Evolutionary conservation across 2,329 filamentous ascomycete genomes (phyloP).

Genomic region (Dothistroma pini): DNA sequence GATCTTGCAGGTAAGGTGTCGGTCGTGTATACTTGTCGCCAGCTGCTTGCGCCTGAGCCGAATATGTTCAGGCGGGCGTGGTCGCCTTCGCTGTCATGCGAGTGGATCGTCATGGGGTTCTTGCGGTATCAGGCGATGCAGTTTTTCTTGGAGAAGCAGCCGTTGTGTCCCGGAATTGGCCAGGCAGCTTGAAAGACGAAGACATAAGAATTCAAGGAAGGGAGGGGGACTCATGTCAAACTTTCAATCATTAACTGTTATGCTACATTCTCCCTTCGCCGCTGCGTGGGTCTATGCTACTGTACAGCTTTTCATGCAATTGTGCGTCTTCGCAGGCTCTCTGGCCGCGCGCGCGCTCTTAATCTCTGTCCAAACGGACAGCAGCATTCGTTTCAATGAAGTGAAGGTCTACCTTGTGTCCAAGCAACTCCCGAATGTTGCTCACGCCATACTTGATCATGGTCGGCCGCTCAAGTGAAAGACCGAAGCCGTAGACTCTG

Average conservation of each 20-base stretch:
- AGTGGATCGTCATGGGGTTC: too few relatives aligned
- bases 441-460: conserved; percentile 85
- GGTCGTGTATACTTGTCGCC: background rate
- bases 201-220: background rate
- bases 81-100: too few relatives aligned
- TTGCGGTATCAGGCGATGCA: too few relatives aligned
- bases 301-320: background rate
- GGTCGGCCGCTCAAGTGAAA: conserved; percentile 88
- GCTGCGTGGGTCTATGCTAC: background rate
- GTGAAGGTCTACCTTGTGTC: conserved; percentile 90
- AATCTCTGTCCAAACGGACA: conserved; percentile 78
- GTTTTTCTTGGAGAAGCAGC: too few relatives aligned
- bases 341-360: background rate
- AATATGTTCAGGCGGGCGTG: background rate
- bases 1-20: too few relatives aligned
- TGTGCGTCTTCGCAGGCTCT: background rate
- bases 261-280: background rate
- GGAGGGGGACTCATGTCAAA: background rate
- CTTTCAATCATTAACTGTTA: background rate
- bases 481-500: conserved; percentile 89
- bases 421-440: conserved; percentile 88
- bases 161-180: too few relatives aligned
- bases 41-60: background rate
- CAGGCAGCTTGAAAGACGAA: background rate
- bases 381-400: conserved; percentile 92